Conservation (phyloP, 441 rosid genomes). For the Eutrema salsugineum region DNA sequence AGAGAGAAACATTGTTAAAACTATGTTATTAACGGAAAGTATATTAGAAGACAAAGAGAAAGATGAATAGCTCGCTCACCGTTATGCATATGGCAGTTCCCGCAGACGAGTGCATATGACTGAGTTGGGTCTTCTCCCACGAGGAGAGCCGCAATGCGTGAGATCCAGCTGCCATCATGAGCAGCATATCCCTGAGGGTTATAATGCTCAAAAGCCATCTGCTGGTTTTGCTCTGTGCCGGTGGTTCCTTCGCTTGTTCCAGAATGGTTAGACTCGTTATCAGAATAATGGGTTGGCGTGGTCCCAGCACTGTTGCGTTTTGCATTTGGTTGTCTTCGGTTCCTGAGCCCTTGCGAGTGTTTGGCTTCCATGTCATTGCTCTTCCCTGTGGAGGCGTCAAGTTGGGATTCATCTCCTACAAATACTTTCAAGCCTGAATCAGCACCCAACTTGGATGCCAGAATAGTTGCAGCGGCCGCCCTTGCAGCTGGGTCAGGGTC, state of each 20-base stretch:
- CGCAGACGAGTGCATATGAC: conserved; percentile 87
- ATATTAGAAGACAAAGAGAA: background rate
- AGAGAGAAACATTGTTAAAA: background rate
- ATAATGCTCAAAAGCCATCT: conserved; percentile 55
- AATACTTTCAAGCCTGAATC: conserved; percentile 82
- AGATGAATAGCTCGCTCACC: conserved; percentile 45
- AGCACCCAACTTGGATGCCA: conserved; percentile 89
- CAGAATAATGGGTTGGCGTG: conserved; percentile 32
- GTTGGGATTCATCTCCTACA: conserved; percentile 55
- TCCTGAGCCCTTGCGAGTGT: conserved; percentile 63
- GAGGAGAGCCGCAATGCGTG: conserved; percentile 84
- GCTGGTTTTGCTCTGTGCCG: conserved; percentile 44
- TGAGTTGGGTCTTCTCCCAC: conserved; percentile 93
- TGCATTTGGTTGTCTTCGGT: conserved; percentile 49
- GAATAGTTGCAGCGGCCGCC: conserved; percentile 92
- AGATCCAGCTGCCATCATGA: conserved; percentile 78
- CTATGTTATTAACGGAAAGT: background rate
- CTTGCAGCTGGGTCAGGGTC: conserved; percentile 96
- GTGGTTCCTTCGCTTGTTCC: conserved; percentile 30
- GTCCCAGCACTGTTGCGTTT: conserved; percentile 48
- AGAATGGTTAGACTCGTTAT: conserved; percentile 35
- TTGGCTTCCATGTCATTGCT: conserved; percentile 49
- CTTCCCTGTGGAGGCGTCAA: conserved; percentile 38
- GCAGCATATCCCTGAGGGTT: conserved; percentile 43
- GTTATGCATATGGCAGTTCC: conserved; percentile 88